Evolutionary conservation across 345 rosid genomes (phyloP), one percentile per base, ranked within the genome.

Genomic region (Dipteronia sinensis): DNA sequence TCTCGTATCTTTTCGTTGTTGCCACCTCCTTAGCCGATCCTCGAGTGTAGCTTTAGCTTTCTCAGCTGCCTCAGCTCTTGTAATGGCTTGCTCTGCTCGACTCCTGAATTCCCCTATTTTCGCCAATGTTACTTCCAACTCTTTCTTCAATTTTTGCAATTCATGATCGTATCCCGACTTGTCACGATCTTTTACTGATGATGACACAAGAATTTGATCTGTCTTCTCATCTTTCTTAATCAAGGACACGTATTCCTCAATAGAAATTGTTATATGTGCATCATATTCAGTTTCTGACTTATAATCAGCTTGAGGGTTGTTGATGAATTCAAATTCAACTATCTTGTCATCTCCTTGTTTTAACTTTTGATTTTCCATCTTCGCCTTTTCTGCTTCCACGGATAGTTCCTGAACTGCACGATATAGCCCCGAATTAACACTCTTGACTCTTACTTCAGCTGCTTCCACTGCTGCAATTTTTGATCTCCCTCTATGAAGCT

Each of bases 21-120:
- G 71, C 85, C 83, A 79, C 62, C 47, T 79, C 83, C 74, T 86
- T 47, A 84, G 79, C 83, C 83, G 88, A 40, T 81, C 86, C 73
- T 85, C 91, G 1, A 87, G 23, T 31, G 2, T 71, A 29, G 67
- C 46, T 76, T 86, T 86, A 10, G 88, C 94, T 79, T 12, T 85
- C 85, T 90, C 92, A 0, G 91, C 89, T 0, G 85, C 76, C 55
- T 89, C 89, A 0, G 91, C 94, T 29, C 92, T 80, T 3, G 89
- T 77, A 9, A 49, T 75, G 0, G 90, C 91, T 80, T 89, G 90
- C 69, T 86, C 89, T 20, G 87, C 77, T 31, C 88, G 66, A 7
- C 80, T 87, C 85, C 92, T 83, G 69, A 89, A 69, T 72, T 89
- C 87, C 2, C 79, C 77, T 3, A 82, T 77, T 78, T 82, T 90